These are phyloP conservation scores for Cystofilobasidium bisporidii DNA, from an alignment of 768 basidiomycete genomes.

Conservation along the genomic window DNA sequence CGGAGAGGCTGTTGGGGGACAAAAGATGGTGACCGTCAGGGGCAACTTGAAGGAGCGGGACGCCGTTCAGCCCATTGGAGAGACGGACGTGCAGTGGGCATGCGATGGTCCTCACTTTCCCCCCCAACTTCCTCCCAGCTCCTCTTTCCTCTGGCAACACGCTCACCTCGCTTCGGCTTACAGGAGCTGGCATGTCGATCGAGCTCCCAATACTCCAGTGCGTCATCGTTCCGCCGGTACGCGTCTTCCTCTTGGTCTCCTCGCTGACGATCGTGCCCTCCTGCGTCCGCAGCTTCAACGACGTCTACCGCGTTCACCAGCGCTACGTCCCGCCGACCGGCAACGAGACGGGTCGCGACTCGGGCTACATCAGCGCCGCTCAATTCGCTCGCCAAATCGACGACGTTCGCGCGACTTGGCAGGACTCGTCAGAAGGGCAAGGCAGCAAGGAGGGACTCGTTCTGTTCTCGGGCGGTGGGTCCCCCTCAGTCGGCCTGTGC, in stretches of 20 bases:
- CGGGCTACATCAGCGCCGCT: slow-evolving; percentile 69
- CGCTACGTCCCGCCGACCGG: neutral
- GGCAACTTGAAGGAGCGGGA: no score
- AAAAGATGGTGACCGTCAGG: no score
- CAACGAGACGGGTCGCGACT: neutral
- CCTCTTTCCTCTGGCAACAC: no score
- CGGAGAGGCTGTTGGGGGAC: neutral
- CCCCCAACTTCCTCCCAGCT: no score
- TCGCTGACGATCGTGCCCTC: neutral
- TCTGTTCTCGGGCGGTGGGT: slow-evolving; percentile 70
- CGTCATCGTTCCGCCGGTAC: neutral
- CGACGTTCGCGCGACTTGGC: slow-evolving; percentile 54
- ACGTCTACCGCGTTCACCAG: slow-evolving; percentile 25
- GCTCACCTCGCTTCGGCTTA: no score
- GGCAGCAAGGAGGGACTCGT: slow-evolving; percentile 60
- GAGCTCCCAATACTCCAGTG: neutral
- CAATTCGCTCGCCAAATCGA: slow-evolving; percentile 70
- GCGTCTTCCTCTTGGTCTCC: neutral
- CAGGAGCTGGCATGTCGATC: neutral
- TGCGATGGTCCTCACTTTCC: no score
- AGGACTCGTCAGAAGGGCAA: slow-evolving; percentile 39
- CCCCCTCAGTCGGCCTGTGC: no score
- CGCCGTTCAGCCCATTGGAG: no score
- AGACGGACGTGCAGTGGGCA: no score
- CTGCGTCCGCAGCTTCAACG: slow-evolving; percentile 23